Evolutionary conservation across 306 rosid species (phyloP).

Genomic region (Gillenia trifoliata): DNA sequence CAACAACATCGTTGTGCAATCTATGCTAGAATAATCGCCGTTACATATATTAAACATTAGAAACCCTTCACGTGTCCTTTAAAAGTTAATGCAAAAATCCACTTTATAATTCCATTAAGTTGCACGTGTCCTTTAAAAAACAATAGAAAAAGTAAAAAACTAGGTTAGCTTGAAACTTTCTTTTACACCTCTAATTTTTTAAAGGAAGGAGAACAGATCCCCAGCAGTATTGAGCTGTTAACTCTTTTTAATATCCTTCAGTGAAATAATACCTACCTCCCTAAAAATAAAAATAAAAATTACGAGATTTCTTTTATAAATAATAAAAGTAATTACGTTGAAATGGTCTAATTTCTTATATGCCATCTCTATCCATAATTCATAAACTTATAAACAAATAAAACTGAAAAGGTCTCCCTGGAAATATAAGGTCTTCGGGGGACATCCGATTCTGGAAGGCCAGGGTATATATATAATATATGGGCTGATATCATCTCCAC

Average conservation of each 20-base stretch:
- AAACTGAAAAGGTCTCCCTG: neutral
- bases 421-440: neutral
- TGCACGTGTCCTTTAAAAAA: no score
- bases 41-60: no score
- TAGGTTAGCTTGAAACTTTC: neutral
- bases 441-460: constrained; percentile 1
- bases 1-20: no score
- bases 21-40: no score
- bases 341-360: neutral
- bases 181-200: no score
- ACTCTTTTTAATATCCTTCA: neutral
- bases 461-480: neutral
- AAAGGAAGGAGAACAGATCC: neutral
- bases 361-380: neutral
- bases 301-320: neutral
- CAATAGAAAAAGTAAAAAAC: no score
- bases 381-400: neutral
- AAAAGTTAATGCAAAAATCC: no score
- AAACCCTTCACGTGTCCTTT: no score
- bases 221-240: neutral
- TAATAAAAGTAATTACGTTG: neutral
- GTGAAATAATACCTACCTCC: neutral
- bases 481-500: neutral
- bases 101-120: no score
- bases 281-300: neutral